Evolutionary conservation across 2,329 filamentous ascomycete species (phyloP).

Genomic region (Fusarium burgessii): DNA sequence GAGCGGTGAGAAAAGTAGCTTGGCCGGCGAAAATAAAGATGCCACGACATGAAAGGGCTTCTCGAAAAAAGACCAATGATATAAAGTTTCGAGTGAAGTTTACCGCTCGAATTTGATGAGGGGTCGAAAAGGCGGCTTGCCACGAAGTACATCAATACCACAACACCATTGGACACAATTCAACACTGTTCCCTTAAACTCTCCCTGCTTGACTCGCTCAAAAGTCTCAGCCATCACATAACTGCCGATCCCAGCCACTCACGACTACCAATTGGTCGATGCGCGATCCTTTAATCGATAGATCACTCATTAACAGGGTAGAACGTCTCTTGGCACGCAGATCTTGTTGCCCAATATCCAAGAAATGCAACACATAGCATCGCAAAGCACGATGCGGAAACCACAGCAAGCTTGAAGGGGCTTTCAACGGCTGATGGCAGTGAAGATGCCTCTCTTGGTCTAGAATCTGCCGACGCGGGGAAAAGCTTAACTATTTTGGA

Average conservation of each 20-base stretch:
- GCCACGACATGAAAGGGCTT: background rate
- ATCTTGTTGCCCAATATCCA: conserved; percentile 1
- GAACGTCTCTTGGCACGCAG: conserved; percentile 6
- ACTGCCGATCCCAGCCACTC: conserved; percentile 1
- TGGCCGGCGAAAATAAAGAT: background rate
- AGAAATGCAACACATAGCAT: background rate
- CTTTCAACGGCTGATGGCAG: conserved; percentile 14
- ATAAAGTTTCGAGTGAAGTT: background rate
- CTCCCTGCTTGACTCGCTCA: conserved; percentile 17
- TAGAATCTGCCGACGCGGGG: conserved; percentile 18
- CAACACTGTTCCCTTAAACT: background rate
- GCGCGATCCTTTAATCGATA: background rate
- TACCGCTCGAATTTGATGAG: background rate
- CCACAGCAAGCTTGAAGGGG: background rate
- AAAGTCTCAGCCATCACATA: conserved; percentile 18
- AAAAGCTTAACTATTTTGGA: background rate
- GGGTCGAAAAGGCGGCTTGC: background rate
- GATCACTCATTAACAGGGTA: background rate
- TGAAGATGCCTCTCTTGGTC: background rate
- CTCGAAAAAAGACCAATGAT: background rate
- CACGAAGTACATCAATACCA: background rate
- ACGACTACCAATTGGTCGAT: background rate
- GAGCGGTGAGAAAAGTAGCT: background rate
- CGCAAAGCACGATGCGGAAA: conserved; percentile 6
- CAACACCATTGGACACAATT: background rate